These are phyloP conservation scores for Gentiana dahurica DNA, from an alignment of 257 asterid species.

Conservation along the genomic window DNA sequence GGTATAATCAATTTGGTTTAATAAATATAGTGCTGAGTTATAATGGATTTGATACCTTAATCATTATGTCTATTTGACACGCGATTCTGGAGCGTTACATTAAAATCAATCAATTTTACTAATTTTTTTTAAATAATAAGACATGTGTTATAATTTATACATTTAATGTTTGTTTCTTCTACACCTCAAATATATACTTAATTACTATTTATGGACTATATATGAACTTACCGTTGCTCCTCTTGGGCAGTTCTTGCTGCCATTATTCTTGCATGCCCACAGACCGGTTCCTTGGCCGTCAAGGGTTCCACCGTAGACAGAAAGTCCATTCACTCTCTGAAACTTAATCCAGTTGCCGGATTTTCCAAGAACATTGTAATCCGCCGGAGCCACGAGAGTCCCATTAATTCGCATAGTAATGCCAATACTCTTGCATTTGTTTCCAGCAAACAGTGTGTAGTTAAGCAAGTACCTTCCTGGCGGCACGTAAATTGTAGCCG, in stretches of 20 bases:
- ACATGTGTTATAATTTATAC: too few species aligned
- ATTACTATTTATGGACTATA: too few species aligned
- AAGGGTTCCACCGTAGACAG: slow-evolving; percentile 43
- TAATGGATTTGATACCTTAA: too few species aligned
- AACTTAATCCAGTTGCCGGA: too few species aligned
- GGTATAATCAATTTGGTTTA: too few species aligned
- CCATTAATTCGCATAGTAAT: slow-evolving; percentile 38
- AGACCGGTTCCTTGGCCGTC: slow-evolving; percentile 20
- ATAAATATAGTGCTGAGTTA: too few species aligned
- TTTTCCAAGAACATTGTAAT: too few species aligned
- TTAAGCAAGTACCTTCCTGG: slow-evolving; percentile 2
- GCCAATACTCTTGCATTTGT: slow-evolving; percentile 25
- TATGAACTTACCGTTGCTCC: slow-evolving; percentile 49
- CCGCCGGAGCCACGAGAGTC: slow-evolving; percentile 25
- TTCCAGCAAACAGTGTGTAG: slow-evolving; percentile 16
- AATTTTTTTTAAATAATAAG: too few species aligned
- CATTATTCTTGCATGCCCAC: slow-evolving; percentile 30
- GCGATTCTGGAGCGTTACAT: neutral
- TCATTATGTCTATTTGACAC: too few species aligned
- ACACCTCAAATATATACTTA: too few species aligned
- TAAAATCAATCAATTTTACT: neutral
- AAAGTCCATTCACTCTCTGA: slow-evolving; percentile 7
- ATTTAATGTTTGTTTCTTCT: too few species aligned
- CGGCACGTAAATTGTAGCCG: slow-evolving; percentile 15
- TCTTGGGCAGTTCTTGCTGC: slow-evolving; percentile 31